Evolutionary conservation across 2,329 filamentous ascomycete species (phyloP).

Genomic region (Fusarium sp.): DNA sequence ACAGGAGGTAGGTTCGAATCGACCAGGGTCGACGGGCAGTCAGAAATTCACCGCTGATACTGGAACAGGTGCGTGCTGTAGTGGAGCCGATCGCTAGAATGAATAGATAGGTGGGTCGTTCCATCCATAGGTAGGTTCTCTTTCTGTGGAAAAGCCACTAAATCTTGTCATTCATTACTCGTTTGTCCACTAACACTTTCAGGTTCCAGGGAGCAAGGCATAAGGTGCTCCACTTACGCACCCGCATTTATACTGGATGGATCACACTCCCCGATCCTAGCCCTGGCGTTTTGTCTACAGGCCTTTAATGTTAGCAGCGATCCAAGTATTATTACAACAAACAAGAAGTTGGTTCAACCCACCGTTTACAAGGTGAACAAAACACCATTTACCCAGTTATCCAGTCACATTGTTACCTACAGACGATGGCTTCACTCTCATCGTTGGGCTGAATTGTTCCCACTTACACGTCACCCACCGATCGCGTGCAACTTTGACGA

Average conservation of each 20-base stretch:
- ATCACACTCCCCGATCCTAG: slow-evolving; percentile 33
- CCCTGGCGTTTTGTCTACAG: slow-evolving; percentile 3
- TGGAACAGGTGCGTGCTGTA: slow-evolving; percentile 11
- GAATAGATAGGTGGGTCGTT: background rate
- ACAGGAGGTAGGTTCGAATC: too few relatives aligned
- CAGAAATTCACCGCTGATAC: slow-evolving; percentile 17
- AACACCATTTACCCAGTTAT: slow-evolving; percentile 1
- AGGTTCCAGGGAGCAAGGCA: slow-evolving; percentile 8
- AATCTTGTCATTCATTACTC: slow-evolving; percentile 25
- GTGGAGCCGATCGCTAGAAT: slow-evolving; percentile 20
- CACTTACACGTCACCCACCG: slow-evolving; percentile 17
- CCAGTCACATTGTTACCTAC: background rate
- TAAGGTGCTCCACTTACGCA: slow-evolving; percentile 24
- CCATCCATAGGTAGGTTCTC: background rate
- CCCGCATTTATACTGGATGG: slow-evolving; percentile 5
- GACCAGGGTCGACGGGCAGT: background rate
- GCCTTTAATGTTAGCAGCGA: slow-evolving; percentile 6
- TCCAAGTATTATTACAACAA: background rate
- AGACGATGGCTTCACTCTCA: slow-evolving; percentile 24
- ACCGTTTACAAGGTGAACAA: slow-evolving; percentile 4
- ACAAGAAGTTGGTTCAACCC: slow-evolving; percentile 1
- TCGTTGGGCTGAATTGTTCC: slow-evolving; percentile 14
- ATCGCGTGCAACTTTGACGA: slow-evolving; percentile 24
- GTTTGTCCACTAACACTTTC: slow-evolving; percentile 3
- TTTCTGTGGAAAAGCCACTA: slow-evolving; percentile 23